These are phyloP conservation scores for Heterobasidion parviporum DNA, from an alignment of 1,284 basidiomycete species.

Conservation along the genomic window DNA sequence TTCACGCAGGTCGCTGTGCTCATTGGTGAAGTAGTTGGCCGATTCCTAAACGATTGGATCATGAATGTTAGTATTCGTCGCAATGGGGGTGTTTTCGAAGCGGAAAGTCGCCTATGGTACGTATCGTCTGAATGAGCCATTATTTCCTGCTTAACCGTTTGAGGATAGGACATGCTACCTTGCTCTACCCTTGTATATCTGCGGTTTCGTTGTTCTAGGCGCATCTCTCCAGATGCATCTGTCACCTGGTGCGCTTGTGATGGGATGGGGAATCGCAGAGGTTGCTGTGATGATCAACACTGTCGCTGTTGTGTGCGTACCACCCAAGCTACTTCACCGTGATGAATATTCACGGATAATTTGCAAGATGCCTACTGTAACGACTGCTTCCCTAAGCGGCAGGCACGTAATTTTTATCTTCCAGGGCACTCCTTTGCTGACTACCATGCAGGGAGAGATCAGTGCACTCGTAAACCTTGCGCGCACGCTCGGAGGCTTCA, in stretches of 20 bases:
- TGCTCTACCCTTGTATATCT: slow-evolving; percentile 53
- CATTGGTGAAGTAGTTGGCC: slow-evolving; percentile 61
- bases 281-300: slow-evolving; percentile 58
- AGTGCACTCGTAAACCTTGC: slow-evolving; percentile 52
- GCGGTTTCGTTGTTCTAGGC: slow-evolving; percentile 56
- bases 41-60: slow-evolving; percentile 62
- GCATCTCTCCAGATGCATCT: slow-evolving; percentile 51
- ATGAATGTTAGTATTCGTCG: slow-evolving; percentile 47
- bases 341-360: not conserved
- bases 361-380: slow-evolving; percentile 41
- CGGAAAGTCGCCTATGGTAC: slow-evolving; percentile 62
- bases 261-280: slow-evolving; percentile 64
- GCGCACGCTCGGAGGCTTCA: slow-evolving; percentile 52
- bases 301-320: slow-evolving; percentile 48
- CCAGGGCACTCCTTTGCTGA: not conserved
- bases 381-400: slow-evolving; percentile 41
- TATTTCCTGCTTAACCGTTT: not conserved
- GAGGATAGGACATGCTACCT: slow-evolving; percentile 51
- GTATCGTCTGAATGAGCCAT: slow-evolving; percentile 9
- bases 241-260: slow-evolving; percentile 43
- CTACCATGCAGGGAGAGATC: slow-evolving; percentile 37
- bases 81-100: slow-evolving; percentile 64
- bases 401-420: slow-evolving; percentile 20
- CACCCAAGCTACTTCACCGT: not conserved
- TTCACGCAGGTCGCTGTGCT: slow-evolving; percentile 44